These are phyloP conservation scores for Blastocystis sp. DNA, from an alignment of 352 stramenopile species.

Conservation along the genomic window DNA sequence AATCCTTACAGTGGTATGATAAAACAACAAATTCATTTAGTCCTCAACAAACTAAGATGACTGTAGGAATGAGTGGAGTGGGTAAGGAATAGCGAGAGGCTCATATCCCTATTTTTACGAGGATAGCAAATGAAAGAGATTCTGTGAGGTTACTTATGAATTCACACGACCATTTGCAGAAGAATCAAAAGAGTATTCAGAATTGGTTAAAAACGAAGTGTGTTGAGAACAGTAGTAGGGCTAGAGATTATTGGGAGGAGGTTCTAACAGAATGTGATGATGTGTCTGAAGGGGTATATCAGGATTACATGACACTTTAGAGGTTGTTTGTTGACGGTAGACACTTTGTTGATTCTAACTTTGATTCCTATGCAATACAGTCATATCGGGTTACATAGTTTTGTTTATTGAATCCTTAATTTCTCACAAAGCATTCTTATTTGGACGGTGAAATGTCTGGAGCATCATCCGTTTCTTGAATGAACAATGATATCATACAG, in stretches of 20 bases:
- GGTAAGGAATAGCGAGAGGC: background rate
- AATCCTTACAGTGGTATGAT: background rate
- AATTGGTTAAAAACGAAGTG: conserved; percentile 35
- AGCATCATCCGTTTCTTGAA: too few species aligned
- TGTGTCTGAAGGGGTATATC: background rate
- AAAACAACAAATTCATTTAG: background rate
- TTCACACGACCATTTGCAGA: background rate
- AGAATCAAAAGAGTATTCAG: background rate
- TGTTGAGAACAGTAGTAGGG: background rate
- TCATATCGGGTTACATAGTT: too few species aligned
- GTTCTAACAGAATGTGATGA: conserved; percentile 7
- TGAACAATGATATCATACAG: too few species aligned
- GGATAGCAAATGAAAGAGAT: background rate
- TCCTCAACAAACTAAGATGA: background rate
- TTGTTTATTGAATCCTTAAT: too few species aligned
- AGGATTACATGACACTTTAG: conserved; percentile 11
- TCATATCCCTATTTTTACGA: background rate
- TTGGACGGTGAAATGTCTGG: too few species aligned
- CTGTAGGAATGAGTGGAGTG: background rate
- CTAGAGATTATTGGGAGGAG: background rate
- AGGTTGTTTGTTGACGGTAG: background rate
- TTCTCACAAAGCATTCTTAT: too few species aligned
- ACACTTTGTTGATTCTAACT: too few species aligned
- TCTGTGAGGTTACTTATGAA: background rate
- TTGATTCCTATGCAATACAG: too few species aligned